Base-by-base conservation (phyloP, 2,329 filamentous ascomycete genomes). In the Aspergillus clavatus region DNA sequence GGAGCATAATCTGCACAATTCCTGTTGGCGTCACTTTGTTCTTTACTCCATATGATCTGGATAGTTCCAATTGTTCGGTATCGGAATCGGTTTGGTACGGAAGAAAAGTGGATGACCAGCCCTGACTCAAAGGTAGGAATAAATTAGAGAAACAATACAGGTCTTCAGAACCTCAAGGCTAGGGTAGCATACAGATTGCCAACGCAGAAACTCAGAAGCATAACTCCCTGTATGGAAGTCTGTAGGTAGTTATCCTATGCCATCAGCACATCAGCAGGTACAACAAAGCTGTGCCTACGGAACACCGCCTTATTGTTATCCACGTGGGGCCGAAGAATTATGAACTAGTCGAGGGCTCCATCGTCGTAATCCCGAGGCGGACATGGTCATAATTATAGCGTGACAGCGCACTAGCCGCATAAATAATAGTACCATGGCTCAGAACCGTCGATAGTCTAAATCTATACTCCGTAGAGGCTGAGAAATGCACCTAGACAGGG, bases 341-440 rank as follows among this genome's bases (percentile, higher is more conserved):
- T 21, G n/a, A 35, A 8, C 23, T 24, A 24, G 5, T 24, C 4
- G 23, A n/a, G n/a, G n/a, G n/a, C n/a, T n/a, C n/a, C n/a, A n/a
- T n/a, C n/a, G 4, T 24, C 8, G 23, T 24, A 24, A 8, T 24
- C 8, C 31, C 11, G 18, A 2, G 10, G 16, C 16, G 10, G 31
- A 18, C 31, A 35, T 35, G 18, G 31, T 21, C 16, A 21, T 35
- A 5, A 35, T 35, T 21, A 18, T 35, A 35, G 18, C 31, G 18
- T 35, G 31, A 35, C 31, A 35, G 31, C 31, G 31, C 29, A 33
- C 29, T 33, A 33, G 29, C 29, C 29, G 29, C 29, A 33, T 33
- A 33, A 33, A 33, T 33, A 33, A 33, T 33, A 16, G 29, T 33
- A 33, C 29, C 14, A 33, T 33, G 29, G 14, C 29, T 10, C 29